phyloP scores from a whole-genome alignment of 805 yeast genomes.

The Nakazawaea populi region DNA sequence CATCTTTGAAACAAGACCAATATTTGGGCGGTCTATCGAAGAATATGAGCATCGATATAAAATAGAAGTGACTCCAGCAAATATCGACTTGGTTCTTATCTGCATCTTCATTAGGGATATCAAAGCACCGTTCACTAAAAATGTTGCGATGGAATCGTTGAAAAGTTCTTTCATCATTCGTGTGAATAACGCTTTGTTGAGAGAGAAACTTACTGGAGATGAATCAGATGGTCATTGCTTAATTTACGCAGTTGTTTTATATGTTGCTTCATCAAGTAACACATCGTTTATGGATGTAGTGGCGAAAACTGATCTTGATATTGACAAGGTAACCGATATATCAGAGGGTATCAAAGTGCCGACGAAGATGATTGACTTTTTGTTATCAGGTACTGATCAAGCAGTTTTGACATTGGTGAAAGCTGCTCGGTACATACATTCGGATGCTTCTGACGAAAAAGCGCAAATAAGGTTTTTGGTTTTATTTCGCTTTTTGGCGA shows the following conservation, averaged over 20 bases:
- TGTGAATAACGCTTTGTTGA: conserved; percentile 25
- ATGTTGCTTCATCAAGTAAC: conserved; percentile 28
- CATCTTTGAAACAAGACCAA: conserved; percentile 25
- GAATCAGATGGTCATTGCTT: conserved; percentile 19
- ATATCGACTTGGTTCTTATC: conserved; percentile 47
- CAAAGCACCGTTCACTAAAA: conserved; percentile 49
- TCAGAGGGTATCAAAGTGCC: conserved; percentile 33
- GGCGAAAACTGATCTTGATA: conserved; percentile 26
- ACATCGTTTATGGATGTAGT: conserved; percentile 27
- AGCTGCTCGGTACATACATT: conserved; percentile 5
- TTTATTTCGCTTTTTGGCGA: conserved; percentile 7
- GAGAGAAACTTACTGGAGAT: conserved; percentile 6
- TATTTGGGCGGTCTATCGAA: conserved; percentile 35
- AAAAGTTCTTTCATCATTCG: conserved; percentile 37
- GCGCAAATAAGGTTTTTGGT: conserved; percentile 8
- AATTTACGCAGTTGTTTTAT: conserved; percentile 25
- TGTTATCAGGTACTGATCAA: conserved; percentile 4
- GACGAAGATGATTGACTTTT: conserved; percentile 22
- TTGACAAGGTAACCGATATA: conserved; percentile 24
- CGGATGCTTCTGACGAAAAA: conserved; percentile 9
- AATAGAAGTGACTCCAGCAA: conserved; percentile 33
- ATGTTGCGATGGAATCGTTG: conserved; percentile 40
- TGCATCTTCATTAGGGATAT: conserved; percentile 50
- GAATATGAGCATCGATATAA: conserved; percentile 37
- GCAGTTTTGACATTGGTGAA: conserved; percentile 9